Evolutionary conservation across 495 filamentous ascomycete genomes (phyloP).

Genomic region (Darksidea phi): DNA sequence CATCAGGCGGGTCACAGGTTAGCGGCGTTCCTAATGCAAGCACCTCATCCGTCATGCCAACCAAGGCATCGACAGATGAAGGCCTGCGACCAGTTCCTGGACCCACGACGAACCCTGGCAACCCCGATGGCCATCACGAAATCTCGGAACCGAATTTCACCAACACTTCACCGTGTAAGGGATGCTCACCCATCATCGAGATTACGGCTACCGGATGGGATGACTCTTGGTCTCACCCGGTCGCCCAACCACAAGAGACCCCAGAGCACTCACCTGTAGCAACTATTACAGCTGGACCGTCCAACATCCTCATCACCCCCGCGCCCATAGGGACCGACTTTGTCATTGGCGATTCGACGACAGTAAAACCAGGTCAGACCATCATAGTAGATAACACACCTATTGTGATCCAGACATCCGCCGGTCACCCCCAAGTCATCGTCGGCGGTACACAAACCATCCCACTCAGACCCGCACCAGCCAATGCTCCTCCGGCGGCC

Average conservation of each 20-base stretch:
- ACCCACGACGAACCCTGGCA: constrained; percentile 14
- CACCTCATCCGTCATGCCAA: neutral
- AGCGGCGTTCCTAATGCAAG: neutral
- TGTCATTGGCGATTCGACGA: constrained; percentile 20
- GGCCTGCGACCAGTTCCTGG: constrained; percentile 18
- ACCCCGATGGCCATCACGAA: constrained; percentile 28
- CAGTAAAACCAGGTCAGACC: constrained; percentile 25
- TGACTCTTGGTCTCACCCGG: constrained; percentile 13
- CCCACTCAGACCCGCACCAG: neutral
- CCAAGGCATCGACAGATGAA: constrained; percentile 27
- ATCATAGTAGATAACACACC: constrained; percentile 29
- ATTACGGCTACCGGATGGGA: constrained; percentile 14
- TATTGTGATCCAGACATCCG: constrained; percentile 24
- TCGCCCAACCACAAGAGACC: constrained; percentile 18
- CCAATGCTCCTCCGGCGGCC: neutral
- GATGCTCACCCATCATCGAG: constrained; percentile 31
- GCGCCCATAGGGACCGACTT: constrained; percentile 7
- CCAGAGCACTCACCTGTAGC: constrained; percentile 4
- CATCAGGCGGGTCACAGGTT: neutral
- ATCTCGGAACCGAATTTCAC: constrained; percentile 26
- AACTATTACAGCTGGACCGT: constrained; percentile 29
- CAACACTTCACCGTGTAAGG: constrained; percentile 17
- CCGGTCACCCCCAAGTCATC: constrained; percentile 18
- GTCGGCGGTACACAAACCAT: constrained; percentile 21
- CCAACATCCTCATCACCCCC: constrained; percentile 23